Base-by-base conservation (phyloP, 768 basidiomycete species). In the Pulveroboletus sp. region DNA sequence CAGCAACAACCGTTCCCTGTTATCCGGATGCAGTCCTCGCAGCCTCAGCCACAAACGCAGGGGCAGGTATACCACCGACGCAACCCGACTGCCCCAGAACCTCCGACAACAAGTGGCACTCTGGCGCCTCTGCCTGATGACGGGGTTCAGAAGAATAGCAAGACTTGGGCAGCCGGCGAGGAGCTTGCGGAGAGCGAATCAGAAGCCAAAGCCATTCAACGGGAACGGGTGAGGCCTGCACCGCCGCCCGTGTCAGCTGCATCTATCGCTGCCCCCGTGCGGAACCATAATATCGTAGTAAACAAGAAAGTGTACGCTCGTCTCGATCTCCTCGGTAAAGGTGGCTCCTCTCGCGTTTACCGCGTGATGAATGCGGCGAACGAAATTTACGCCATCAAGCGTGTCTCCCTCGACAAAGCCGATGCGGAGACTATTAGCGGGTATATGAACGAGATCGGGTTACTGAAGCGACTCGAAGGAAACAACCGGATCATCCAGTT, bases 291-390 rank as follows among this genome's bases (percentile, higher is more conserved):
- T 32, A 69, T 68, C 32, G 60, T 66, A 39, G 66, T 68, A 10
- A 94, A 94, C 73, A 88, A 83, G 65, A 86, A 82, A 59, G 68
- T 77, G 0, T 97, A 97, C 55, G 85, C 85, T 24, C 83, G 91
- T 2, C 76, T 97, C 3, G 90, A 93, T 63, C 75, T 90, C 70
- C 84, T 98, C 47, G 95, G 95, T 34, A 90, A 86, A 61, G 95
- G 95, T 36, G 95, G 95, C 0, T 87, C 93, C 9, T 96, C 93
- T n/a, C 86, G 89, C 41, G 95, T 99, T 34, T 99, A 85, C 67
- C 86, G 92, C 20, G 93, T 96, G 8, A 76, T 97, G 63, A 88
- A 81, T 63, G 72, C 78, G 34, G 73, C 78, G 39, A 88, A 80
- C 58, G 85, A 89, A 61, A 75, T 98, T 30, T 92, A 81, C 60